A percentile compares a stretch with the other conserved stretches of the same genome.
Evolutionary conservation across 345 rosid species (phyloP).

Genomic region (Brassica nigra): DNA sequence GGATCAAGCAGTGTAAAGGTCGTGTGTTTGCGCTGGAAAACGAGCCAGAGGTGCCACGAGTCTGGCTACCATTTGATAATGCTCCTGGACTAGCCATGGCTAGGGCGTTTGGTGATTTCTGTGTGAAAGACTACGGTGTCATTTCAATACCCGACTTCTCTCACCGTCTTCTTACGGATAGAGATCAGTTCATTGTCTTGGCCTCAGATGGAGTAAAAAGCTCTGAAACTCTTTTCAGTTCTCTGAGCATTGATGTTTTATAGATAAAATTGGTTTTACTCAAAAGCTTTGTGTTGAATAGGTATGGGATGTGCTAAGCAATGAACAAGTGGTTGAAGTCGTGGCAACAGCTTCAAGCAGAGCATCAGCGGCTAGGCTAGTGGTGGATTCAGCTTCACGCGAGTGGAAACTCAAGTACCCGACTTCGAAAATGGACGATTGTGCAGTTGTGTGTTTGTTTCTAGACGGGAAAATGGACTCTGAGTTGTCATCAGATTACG

Average conservation of each 20-base stretch:
- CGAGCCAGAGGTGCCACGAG: constrained; percentile 97
- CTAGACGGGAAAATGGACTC: constrained; percentile 95
- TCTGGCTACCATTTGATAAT: constrained; percentile 98
- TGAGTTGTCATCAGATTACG: constrained; percentile 60
- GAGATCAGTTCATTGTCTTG: constrained; percentile 92
- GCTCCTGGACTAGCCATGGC: constrained; percentile 99
- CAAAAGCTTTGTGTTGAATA: constrained; percentile 33
- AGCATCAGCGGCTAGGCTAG: constrained; percentile 80
- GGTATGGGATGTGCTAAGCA: constrained; percentile 99
- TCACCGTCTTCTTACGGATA: constrained; percentile 76
- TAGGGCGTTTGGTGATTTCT: constrained; percentile 98
- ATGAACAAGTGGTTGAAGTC: constrained; percentile 91
- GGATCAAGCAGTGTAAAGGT: constrained; percentile 94
- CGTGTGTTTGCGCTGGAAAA: constrained; percentile 98
- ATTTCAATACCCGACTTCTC: constrained; percentile 93
- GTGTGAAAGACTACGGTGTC: constrained; percentile 98
- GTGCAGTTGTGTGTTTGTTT: constrained; percentile 98
- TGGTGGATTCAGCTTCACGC: constrained; percentile 86
- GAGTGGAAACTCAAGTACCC: constrained; percentile 98
- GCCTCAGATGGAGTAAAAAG: constrained; percentile 95
- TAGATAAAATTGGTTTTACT: neutral
- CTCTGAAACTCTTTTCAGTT: constrained; percentile 1
- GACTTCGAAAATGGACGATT: constrained; percentile 99
- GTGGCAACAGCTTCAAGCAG: constrained; percentile 82
- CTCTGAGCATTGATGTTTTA: neutral